A percentile compares a stretch with the other conserved stretches of the same genome.
phyloP scores from a whole-genome alignment of 768 basidiomycete species.

The Russula abietina region DNA sequence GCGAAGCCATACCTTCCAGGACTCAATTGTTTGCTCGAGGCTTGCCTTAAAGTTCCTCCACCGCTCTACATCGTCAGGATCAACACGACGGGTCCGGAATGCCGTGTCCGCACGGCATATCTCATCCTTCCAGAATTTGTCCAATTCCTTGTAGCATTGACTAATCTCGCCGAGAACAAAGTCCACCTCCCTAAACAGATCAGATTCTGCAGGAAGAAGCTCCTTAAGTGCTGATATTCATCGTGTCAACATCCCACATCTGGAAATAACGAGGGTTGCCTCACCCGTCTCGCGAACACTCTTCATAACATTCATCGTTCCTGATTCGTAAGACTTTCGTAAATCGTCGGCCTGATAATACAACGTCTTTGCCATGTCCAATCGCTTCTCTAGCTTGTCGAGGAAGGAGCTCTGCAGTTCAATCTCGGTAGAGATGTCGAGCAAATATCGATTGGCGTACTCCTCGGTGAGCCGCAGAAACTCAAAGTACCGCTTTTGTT shows the following conservation, averaged over 20 bases:
- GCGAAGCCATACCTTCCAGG: background rate
- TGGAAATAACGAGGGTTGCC: background rate
- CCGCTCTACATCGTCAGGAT: background rate
- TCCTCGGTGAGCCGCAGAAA: too few relatives aligned
- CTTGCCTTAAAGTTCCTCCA: background rate
- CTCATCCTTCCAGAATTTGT: slow-evolving; percentile 1
- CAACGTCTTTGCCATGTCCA: background rate
- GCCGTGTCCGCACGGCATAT: background rate
- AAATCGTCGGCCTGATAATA: background rate
- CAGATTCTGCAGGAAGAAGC: background rate
- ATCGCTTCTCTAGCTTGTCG: background rate
- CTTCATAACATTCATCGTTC: background rate
- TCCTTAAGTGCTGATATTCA: background rate
- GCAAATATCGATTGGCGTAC: too few relatives aligned
- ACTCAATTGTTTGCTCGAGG: background rate
- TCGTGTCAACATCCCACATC: background rate
- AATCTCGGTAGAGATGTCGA: too few relatives aligned
- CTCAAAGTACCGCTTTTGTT: too few relatives aligned
- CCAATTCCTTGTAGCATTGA: background rate
- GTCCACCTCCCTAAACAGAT: background rate
- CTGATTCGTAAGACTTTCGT: background rate
- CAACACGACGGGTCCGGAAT: background rate
- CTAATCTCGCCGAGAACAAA: background rate
- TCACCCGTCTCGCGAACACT: background rate
- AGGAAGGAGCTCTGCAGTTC: too few relatives aligned